Conservation (phyloP, 2,329 filamentous ascomycete species). For the Cercospora nicotianae region DNA sequence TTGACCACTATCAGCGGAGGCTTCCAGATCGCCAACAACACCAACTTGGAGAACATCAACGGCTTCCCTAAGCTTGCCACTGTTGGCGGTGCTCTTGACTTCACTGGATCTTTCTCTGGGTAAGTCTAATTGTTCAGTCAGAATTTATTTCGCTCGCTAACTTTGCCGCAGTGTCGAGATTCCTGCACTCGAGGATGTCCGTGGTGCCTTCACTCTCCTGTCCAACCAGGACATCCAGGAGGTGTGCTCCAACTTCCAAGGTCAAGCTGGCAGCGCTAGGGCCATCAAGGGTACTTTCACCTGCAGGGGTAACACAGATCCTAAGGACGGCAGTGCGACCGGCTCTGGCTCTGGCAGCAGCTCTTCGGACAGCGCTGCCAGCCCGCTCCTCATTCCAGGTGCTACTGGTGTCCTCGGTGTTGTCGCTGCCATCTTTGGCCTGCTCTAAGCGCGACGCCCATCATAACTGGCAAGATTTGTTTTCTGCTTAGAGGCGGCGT, state of each 20-base stretch:
- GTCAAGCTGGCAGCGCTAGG: slow-evolving; percentile 42
- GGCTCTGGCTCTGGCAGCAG: slow-evolving; percentile 29
- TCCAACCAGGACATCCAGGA: slow-evolving; percentile 45
- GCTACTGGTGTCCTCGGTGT: slow-evolving; percentile 50
- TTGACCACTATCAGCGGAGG: slow-evolving; percentile 73
- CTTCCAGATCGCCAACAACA: slow-evolving; percentile 89
- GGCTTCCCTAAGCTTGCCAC: slow-evolving; percentile 68
- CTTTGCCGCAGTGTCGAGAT: slow-evolving; percentile 62
- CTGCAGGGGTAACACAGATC: slow-evolving; percentile 43
- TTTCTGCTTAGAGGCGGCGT: slow-evolving; percentile 27
- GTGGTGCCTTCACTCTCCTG: slow-evolving; percentile 54
- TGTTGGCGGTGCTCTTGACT: slow-evolving; percentile 77
- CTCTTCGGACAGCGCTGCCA: slow-evolving; percentile 41
- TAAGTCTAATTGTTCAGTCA: slow-evolving; percentile 52
- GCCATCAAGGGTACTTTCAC: slow-evolving; percentile 47
- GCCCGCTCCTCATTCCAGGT: slow-evolving; percentile 44
- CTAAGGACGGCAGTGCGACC: slow-evolving; percentile 39
- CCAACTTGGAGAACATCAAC: slow-evolving; percentile 63
- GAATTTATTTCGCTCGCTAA: slow-evolving; percentile 36
- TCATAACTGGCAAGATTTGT: slow-evolving; percentile 21
- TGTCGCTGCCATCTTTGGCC: slow-evolving; percentile 49
- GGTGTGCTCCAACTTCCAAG: slow-evolving; percentile 46
- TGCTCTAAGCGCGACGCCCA: slow-evolving; percentile 42
- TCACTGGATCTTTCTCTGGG: slow-evolving; percentile 81
- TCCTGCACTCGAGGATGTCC: slow-evolving; percentile 53